phyloP scores from a whole-genome alignment of 768 basidiomycete genomes.

The Steccherinum ochraceum region DNA sequence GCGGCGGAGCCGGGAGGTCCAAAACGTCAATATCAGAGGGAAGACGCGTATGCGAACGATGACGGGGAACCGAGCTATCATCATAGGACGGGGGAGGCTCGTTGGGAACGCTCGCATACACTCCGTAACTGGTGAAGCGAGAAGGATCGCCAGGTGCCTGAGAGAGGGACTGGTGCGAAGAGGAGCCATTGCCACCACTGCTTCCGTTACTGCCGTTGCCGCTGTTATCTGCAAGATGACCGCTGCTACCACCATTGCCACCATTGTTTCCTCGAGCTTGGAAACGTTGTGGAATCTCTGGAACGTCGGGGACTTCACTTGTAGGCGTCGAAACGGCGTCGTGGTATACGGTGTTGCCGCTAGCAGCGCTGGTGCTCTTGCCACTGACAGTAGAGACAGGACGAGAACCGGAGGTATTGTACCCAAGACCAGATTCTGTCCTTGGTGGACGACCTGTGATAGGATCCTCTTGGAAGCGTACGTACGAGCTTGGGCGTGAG shows the following conservation, averaged over 20 bases:
- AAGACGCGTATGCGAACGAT: background rate
- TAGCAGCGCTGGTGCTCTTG: constrained; percentile 32
- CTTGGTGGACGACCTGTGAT: background rate
- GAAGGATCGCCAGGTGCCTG: background rate
- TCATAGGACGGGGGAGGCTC: constrained; percentile 17
- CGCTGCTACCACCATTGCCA: constrained; percentile 1
- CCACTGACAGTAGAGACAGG: constrained; percentile 55
- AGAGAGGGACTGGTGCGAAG: background rate
- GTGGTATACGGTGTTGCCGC: constrained; percentile 52
- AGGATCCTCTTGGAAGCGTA: constrained; percentile 6
- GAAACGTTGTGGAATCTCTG: constrained; percentile 7
- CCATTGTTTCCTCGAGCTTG: constrained; percentile 2
- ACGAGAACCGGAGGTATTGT: constrained; percentile 20
- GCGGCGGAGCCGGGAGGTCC: constrained; percentile 52
- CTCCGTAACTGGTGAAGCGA: background rate
- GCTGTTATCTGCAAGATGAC: too few relatives aligned
- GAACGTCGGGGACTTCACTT: constrained; percentile 33
- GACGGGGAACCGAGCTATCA: constrained; percentile 3
- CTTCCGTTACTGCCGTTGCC: background rate
- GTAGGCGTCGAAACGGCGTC: constrained; percentile 47
- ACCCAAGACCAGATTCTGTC: background rate
- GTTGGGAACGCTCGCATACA: background rate
- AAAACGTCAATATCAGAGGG: constrained; percentile 36
- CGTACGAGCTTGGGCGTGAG: constrained; percentile 15
- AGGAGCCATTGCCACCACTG: background rate